Base-by-base conservation (phyloP, 352 stramenopile genomes). In the Phytophthora rubi region DNA sequence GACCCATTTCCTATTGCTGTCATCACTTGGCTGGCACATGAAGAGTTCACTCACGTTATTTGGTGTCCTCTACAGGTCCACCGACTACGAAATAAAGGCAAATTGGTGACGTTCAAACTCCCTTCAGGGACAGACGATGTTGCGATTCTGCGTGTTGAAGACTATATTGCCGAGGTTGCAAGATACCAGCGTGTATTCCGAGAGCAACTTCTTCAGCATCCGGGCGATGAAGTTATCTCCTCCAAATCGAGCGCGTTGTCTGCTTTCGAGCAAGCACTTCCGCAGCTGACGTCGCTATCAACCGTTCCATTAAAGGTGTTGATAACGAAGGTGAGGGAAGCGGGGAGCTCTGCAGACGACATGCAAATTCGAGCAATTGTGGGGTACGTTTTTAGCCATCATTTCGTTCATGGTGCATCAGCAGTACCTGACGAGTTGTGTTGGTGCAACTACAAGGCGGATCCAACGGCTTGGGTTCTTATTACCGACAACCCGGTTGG, bases 391-490 rank as follows among this genome's bases (percentile, higher is more conserved):
- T 18, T 8, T n/a, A 61, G 15, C 3, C 2, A 48, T 26, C 52
- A 52, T 8, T 16, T 45, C 45, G 32, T 49, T 12, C 9, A 26
- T 39, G 26, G 13, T 51, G 4, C 48, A 26, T 21, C 8, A 42
- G n/a, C 18, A 33, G 47, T 8, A 44, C 18, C 10, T 66, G 49
- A 44, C 26, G 21, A 51, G 51, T 54, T 13, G 8, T n/a, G 44
- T 23, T 2, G 33, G 58, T 47, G 39, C 39, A 18, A 42, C 35
- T 42, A 57, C 13, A 55, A 88, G 81, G 16, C 64, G 51, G 26
- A 68, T 90, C 30, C 84, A 85, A 54, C 71, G 68, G 2, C 70
- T 92, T 39, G 84, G 84, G 0, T 92, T 90, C 53, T 54, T 90
- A 30, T 59, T 84, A 33, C 72, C 77, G 6, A 83, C 81, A 6